Evolutionary conservation across 495 filamentous ascomycete species (phyloP), one percentile per base, ranked within the genome.

Genomic region (Immersiella caudata): DNA sequence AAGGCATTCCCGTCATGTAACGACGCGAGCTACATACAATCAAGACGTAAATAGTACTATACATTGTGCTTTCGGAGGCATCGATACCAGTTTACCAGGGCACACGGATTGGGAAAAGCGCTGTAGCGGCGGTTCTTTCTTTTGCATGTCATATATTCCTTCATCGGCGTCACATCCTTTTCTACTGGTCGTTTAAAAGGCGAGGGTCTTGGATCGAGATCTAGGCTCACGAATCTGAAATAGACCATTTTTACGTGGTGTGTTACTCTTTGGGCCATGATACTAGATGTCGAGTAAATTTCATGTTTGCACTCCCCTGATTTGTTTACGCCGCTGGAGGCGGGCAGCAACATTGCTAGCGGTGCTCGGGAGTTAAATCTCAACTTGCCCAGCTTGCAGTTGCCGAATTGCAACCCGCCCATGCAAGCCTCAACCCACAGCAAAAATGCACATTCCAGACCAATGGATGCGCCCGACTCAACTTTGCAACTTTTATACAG

Each of bases 1-100:
- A 96, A 77, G 94, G 94, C 49, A 96, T 97, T 71, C 93, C 94
- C 8, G 65, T 71, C 56, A 78, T 78, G 77, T 80, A 72, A 73
- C 4, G 54, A 49, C 25, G 33, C 20, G 35, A 62, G 35, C 60
- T 25, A 24, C 24, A 46, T 40, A 62, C 40, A 4, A 46, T 46
- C 40, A 6, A 2, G 40, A 46, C 40, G 40, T 46, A 46, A 46
- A 46, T 46, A 46, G 40, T 46, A 46, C 40, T 46, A 46, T 46
- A 46, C 40, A 46, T 46, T 46, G 40, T 46, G 40, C 40, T 46
- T 46, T 46, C 40, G 40, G 40, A 46, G 40, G 60, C 60, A 62
- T 62, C 21, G 35, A 62, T 62, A 46, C 40, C 40, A 46, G 40
- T 46, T 46, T 46, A 46, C 40, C 40, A 46, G 40, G 40, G 40